Percentiles rank a stretch among this genome's conserved stretches.
Evolutionary conservation across 768 basidiomycete genomes (phyloP).

Genomic region (Lactifluus rugatus): DNA sequence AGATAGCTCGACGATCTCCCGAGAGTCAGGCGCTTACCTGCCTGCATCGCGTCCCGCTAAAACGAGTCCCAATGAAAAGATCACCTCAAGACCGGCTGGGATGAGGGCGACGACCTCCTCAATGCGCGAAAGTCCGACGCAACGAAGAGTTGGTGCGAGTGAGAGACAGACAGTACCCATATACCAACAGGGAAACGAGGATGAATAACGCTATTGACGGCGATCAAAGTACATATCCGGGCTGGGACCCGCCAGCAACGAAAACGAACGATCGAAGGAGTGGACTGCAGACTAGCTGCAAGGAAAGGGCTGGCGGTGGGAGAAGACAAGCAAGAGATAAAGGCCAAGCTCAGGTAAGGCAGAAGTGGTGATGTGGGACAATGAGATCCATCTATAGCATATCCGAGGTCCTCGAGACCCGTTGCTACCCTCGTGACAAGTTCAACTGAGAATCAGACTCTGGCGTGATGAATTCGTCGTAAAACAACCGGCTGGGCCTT

Average conservation of each 20-base stretch:
- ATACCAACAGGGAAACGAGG: constrained; percentile 16
- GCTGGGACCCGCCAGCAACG: constrained; percentile 24
- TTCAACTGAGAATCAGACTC: neutral
- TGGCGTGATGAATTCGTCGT: neutral
- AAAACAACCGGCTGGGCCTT: neutral
- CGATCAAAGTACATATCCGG: constrained; percentile 30
- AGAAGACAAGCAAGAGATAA: neutral
- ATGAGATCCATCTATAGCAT: neutral
- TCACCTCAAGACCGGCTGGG: constrained; percentile 52
- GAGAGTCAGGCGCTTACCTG: constrained; percentile 32
- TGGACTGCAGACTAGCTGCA: constrained; percentile 43
- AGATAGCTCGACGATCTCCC: neutral
- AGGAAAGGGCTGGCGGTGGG: constrained; percentile 6
- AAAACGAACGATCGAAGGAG: constrained; percentile 24
- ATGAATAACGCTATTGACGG: constrained; percentile 11
- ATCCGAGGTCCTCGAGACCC: neutral
- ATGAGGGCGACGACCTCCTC: constrained; percentile 47
- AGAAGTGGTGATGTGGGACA: neutral
- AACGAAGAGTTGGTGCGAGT: constrained; percentile 60
- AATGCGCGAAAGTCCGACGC: constrained; percentile 39
- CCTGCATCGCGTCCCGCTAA: constrained; percentile 39
- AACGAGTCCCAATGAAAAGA: constrained; percentile 47
- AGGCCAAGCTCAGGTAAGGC: neutral
- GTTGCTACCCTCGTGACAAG: neutral
- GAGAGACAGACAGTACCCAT: constrained; percentile 48